Base-by-base conservation (phyloP, 2,329 filamentous ascomycete species). In the Macrophomina pseudophaseolina region DNA sequence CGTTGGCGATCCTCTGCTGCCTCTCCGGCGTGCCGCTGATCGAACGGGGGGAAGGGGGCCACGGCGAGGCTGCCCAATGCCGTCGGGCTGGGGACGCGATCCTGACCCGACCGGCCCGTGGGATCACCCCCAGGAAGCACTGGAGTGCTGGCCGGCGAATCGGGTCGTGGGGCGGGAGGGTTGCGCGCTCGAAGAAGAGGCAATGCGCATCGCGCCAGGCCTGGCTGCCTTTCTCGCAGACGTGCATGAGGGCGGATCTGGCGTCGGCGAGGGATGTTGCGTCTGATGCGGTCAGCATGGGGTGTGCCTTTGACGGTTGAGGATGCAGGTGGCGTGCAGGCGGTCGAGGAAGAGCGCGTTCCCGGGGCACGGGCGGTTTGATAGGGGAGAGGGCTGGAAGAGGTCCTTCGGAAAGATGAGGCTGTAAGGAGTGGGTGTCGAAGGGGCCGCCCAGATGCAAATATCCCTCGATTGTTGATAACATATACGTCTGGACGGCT, bases 21-120 rank as follows among this genome's bases (percentile, higher is more conserved):
- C 79, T 84, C 2, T 85, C 79, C 71, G 84, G 85, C 1, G 83
- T 85, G 0, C 84, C 84, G 4, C 72, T 86, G 30, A 82, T 86
- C 49, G 85, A 79, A 23, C 23, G 23, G 2, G 2, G 2, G 23
- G 23, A 2, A 2, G 59, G 82, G 82, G 7, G 85, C 85, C 1
- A 87, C 85, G 0, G 84, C 87, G 0, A 80, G 85, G 1, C 73
- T 87, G 5, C 83, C 83, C 66, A 79, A 78, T 1, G 78, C 86
- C 52, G 74, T 87, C 28, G 85, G 86, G 0, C 75, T 87, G 0
- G 84, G 84, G 86, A 87, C 72, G 84, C 87, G 81, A 85, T 87
- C 16, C 74, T 88, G 5, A 87, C 86, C 86, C 0, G 85, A 86
- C 0, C 75, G 84, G 0, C 70, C 79, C 0, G 83, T 87, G 0